These are phyloP conservation scores for Paecilomyces fulvus DNA, from an alignment of 2,329 filamentous ascomycete species.

Conservation along the genomic window DNA sequence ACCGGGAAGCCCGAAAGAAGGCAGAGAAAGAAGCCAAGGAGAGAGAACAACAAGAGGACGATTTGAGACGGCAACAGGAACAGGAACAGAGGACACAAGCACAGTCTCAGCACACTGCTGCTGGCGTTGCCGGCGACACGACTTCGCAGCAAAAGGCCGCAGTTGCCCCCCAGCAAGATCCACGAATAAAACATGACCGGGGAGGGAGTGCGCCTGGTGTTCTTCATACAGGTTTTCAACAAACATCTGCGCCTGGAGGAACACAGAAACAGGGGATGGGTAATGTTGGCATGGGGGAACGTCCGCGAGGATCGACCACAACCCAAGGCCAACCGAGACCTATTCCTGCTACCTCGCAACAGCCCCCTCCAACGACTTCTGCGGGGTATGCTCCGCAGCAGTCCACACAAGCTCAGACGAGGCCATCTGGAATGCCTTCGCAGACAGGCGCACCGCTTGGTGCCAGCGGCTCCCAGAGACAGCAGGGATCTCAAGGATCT, in stretches of 20 bases:
- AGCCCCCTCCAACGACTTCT: constrained; percentile 8
- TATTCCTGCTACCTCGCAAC: constrained; percentile 5
- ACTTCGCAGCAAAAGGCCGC: constrained; percentile 18
- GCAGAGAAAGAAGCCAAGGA: constrained; percentile 57
- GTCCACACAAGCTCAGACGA: constrained; percentile 7
- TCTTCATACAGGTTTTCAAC: constrained; percentile 5
- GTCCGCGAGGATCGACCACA: constrained; percentile 7
- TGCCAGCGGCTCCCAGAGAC: constrained; percentile 11
- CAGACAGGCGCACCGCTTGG: constrained; percentile 13
- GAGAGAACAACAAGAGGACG: constrained; percentile 46
- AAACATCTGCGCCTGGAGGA: not conserved
- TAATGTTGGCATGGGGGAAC: constrained; percentile 5
- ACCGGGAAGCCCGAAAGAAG: constrained; percentile 63
- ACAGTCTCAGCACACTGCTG: constrained; percentile 37
- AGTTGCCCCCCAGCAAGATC: constrained; percentile 1
- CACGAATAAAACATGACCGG: not conserved
- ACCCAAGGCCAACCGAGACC: constrained; percentile 14
- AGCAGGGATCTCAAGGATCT: constrained; percentile 9
- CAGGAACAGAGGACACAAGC: constrained; percentile 21
- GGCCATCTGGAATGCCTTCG: constrained; percentile 6
- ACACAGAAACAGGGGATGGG: constrained; percentile 6
- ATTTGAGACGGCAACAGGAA: constrained; percentile 36
- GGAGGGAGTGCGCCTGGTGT: not conserved
- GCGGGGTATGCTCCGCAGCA: constrained; percentile 7
- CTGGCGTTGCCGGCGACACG: constrained; percentile 30